Conservation (phyloP, 495 filamentous ascomycete species). For the Aspergillus bridgeri region DNA sequence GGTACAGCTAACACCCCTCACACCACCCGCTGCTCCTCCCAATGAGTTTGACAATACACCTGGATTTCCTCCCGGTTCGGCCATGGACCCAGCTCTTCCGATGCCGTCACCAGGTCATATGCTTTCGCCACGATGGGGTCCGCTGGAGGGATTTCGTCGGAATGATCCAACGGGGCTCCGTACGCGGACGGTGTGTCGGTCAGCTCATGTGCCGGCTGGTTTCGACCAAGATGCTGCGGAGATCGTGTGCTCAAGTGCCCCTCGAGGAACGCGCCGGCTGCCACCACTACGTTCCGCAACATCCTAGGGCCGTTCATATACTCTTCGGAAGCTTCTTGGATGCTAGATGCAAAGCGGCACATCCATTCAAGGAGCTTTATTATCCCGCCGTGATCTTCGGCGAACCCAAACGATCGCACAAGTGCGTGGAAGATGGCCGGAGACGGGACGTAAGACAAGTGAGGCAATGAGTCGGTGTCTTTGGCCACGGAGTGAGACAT, state of each 20-base stretch:
- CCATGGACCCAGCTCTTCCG: conserved; percentile 50
- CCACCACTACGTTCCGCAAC: conserved; percentile 48
- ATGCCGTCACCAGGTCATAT: conserved; percentile 44
- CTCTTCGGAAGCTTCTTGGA: conserved; percentile 40
- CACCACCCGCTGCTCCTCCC: conserved; percentile 10
- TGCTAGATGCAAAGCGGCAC: conserved; percentile 32
- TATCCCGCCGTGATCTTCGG: conserved; percentile 48
- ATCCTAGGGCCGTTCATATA: conserved; percentile 38
- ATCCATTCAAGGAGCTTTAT: conserved; percentile 53
- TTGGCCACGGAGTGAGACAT: conserved; percentile 13
- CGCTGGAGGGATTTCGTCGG: conserved; percentile 22
- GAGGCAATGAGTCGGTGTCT: conserved; percentile 24
- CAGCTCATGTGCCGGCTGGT: neutral
- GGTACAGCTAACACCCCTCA: conserved; percentile 24
- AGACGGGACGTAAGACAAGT: conserved; percentile 38
- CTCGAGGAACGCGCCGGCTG: conserved; percentile 53
- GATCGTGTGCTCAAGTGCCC: conserved; percentile 24
- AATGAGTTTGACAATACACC: conserved; percentile 33
- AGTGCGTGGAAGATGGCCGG: conserved; percentile 51
- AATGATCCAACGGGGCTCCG: conserved; percentile 5
- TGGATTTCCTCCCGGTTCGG: conserved; percentile 50
- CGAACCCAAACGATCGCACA: conserved; percentile 49
- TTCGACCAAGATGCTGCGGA: neutral
- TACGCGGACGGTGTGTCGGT: neutral
- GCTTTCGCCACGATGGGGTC: conserved; percentile 32